These are phyloP conservation scores for Cryphonectria japonica DNA, from an alignment of 2,329 filamentous ascomycete species.

Conservation along the genomic window DNA sequence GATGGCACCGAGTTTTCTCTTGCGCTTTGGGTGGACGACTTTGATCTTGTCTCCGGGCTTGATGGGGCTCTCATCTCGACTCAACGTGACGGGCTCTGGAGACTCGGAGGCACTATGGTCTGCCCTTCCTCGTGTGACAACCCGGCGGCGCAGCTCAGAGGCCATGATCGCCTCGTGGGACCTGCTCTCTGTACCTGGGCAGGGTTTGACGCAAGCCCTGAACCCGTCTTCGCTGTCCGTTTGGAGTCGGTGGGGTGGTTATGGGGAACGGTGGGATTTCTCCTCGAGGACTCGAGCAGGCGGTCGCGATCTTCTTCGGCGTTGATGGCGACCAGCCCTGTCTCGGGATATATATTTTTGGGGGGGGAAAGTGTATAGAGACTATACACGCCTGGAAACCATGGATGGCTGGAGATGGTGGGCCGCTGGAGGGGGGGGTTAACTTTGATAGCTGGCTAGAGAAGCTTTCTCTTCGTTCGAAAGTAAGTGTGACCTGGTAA, in stretches of 20 bases:
- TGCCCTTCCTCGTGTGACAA: constrained; percentile 28
- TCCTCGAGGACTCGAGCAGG: neutral
- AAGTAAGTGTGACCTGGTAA: neutral
- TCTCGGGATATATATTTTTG: constrained; percentile 9
- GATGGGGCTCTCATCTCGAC: constrained; percentile 42
- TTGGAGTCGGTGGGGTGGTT: neutral
- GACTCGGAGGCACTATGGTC: constrained; percentile 38
- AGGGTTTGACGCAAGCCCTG: constrained; percentile 10
- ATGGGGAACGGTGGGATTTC: constrained; percentile 1
- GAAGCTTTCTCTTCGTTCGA: neutral
- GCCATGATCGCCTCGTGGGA: constrained; percentile 24
- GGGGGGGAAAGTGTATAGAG: neutral
- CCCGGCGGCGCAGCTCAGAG: constrained; percentile 28
- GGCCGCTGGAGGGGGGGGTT: neutral
- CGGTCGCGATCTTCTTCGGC: constrained; percentile 9
- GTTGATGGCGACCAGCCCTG: constrained; percentile 14
- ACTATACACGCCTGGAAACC: neutral
- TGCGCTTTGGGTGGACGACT: constrained; percentile 59
- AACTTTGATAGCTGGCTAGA: neutral
- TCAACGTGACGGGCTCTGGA: constrained; percentile 31
- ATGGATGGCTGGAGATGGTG: neutral
- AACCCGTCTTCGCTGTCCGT: constrained; percentile 9
- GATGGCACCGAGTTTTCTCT: constrained; percentile 78
- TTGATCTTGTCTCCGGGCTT: constrained; percentile 45
- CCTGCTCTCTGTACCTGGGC: constrained; percentile 13